Evolutionary conservation across 257 asterid genomes (phyloP).

Genomic region (Solanum sitiens): DNA sequence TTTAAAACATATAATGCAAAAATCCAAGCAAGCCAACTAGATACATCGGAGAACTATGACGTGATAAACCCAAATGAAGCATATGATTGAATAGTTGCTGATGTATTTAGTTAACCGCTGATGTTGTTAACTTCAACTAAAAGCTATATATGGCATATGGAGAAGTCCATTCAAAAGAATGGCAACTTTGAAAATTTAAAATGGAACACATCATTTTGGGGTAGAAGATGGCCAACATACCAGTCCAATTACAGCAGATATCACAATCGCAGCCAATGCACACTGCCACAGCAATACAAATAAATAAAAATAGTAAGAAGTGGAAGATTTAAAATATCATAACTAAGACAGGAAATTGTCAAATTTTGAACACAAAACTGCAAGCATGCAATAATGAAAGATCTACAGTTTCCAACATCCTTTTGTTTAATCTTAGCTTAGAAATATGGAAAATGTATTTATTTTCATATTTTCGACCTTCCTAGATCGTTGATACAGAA

Average conservation of each 20-base stretch:
- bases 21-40: not conserved
- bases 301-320: not conserved
- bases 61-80: not conserved
- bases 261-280: slow-evolving; percentile 90
- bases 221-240: slow-evolving; percentile 34
- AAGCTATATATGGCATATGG: not conserved
- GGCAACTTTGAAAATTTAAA: not conserved
- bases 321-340: not conserved
- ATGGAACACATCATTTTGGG: not conserved
- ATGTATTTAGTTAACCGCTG: not conserved
- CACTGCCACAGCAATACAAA: slow-evolving; percentile 42
- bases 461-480: not conserved
- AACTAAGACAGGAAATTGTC: not conserved
- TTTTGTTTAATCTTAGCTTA: not conserved
- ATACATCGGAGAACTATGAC: not conserved
- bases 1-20: not conserved
- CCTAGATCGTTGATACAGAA: not conserved
- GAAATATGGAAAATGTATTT: not conserved
- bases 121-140: not conserved
- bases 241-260: slow-evolving; percentile 98
- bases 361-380: not conserved
- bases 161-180: not conserved
- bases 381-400: not conserved
- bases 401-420: not conserved
- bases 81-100: not conserved